Evolutionary conservation across 1,284 basidiomycete genomes (phyloP).

Genomic region (Somion occarium): DNA sequence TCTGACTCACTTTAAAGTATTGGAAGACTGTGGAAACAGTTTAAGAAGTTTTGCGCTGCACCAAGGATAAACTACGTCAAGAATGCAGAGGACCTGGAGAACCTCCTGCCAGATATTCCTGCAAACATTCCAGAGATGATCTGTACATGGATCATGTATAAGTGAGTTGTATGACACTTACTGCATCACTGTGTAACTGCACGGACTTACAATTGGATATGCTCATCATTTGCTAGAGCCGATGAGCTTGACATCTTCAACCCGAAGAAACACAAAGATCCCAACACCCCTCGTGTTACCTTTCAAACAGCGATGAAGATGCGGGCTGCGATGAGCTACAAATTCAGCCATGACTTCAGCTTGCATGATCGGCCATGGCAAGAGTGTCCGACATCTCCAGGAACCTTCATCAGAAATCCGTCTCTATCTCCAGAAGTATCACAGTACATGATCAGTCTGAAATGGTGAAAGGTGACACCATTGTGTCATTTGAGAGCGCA

Average conservation of each 20-base stretch:
- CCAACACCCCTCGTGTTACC: not conserved
- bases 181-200: no score
- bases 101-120: not conserved
- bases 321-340: conserved; percentile 23
- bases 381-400: conserved; percentile 11
- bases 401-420: conserved; percentile 18
- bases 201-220: no score
- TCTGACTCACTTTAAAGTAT: not conserved
- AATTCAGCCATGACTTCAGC: conserved; percentile 17
- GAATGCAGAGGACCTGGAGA: not conserved
- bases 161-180: conserved; percentile 13
- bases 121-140: conserved; percentile 17
- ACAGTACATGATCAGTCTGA: conserved; percentile 25
- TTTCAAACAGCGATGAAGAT: conserved; percentile 21
- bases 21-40: not conserved
- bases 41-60: not conserved
- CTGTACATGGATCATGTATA: conserved; percentile 18
- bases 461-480: conserved; percentile 13
- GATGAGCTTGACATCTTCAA: conserved; percentile 16
- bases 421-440: conserved; percentile 17
- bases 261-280: conserved; percentile 14
- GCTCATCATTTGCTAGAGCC: no score
- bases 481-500: no score
- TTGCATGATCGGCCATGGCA: conserved; percentile 16
- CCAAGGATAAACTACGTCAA: not conserved